These are phyloP conservation scores for Paecilomyces formosus DNA, from an alignment of 2,329 filamentous ascomycete species.

Conservation along the genomic window DNA sequence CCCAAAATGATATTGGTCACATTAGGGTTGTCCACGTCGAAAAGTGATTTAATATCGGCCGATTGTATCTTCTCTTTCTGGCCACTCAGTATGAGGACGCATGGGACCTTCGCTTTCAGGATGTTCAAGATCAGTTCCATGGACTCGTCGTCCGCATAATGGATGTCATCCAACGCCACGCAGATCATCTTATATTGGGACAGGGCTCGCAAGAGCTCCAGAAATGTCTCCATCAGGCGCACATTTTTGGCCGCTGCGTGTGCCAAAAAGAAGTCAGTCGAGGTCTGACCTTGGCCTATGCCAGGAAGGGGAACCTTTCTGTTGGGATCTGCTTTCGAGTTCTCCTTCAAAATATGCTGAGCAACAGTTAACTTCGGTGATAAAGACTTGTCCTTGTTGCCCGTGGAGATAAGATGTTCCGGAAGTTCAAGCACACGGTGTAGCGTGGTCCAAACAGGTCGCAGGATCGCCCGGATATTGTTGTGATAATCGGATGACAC, in stretches of 20 bases:
- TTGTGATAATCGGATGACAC: conserved; percentile 56
- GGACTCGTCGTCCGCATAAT: conserved; percentile 84
- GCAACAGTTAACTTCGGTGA: conserved; percentile 20
- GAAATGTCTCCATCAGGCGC: conserved; percentile 76
- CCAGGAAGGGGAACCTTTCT: conserved; percentile 24
- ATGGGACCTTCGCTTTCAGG: conserved; percentile 67
- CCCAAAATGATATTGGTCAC: conserved; percentile 64
- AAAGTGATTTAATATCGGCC: conserved; percentile 31
- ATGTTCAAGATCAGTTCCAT: conserved; percentile 77
- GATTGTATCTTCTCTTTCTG: conserved; percentile 58
- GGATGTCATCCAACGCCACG: conserved; percentile 80
- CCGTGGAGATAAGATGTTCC: conserved; percentile 53
- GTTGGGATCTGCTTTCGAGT: conserved; percentile 20
- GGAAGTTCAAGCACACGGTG: conserved; percentile 54
- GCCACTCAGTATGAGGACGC: conserved; percentile 74
- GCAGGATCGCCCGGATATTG: conserved; percentile 47
- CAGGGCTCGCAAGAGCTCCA: conserved; percentile 77
- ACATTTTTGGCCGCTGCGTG: conserved; percentile 45
- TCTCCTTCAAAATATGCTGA: conserved; percentile 23
- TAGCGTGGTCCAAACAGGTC: conserved; percentile 51
- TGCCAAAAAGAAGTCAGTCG: conserved; percentile 31
- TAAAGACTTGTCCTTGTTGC: conserved; percentile 25
- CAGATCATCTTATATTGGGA: conserved; percentile 80
- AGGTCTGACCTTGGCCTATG: conserved; percentile 27
- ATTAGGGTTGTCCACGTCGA: conserved; percentile 44